Evolutionary conservation across 192 early-diverging fungal species (phyloP), one percentile per base, ranked within the genome.

Genomic region (Backusella circina): DNA sequence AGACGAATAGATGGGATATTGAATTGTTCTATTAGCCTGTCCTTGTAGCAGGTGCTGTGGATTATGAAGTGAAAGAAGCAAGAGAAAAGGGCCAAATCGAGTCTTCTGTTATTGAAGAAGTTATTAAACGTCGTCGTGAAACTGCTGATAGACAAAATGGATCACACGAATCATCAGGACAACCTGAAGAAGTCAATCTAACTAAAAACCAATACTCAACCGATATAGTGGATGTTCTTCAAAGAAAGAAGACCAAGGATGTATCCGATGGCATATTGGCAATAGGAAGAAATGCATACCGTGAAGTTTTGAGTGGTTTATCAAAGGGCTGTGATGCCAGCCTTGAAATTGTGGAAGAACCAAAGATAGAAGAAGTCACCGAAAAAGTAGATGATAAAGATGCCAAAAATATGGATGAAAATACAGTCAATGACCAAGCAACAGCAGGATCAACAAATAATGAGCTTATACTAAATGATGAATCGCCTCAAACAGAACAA

Each of bases 41-140:
- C 2, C 71, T 85, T 21, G 82, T 79, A 39, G 79, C 77, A 9
- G 82, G 71, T 57, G 84, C 84, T 32, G 71, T 85, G 13, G 84
- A 85, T 51, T 85, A 85, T 31, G 84, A 85, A 72, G 77, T 85
- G 18, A 77, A 79, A 35, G 84, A 85, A 61, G 82, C 75, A 10
- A 65, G 70, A 15, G 57, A 70, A 9, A 30, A 70, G 31, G 84
- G 82, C 2, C 73, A 83, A 28, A 81, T 85, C 12, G 79, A 83
- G 31, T 18, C 71, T n/a, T 44, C 75, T 38, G 74, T 85, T 2
- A 65, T 75, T 12, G 77, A 83, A 74, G 74, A 83, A 21, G 70
- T 85, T 15, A 18, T 71, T 39, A 37, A 78, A 39, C 75, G 69
- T 26, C 84, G 84, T 1, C 57, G 75, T 50, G 74, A 50, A 28